Conservation (phyloP, 208 protist genomes). For the Leishmania gerbilli region DNA sequence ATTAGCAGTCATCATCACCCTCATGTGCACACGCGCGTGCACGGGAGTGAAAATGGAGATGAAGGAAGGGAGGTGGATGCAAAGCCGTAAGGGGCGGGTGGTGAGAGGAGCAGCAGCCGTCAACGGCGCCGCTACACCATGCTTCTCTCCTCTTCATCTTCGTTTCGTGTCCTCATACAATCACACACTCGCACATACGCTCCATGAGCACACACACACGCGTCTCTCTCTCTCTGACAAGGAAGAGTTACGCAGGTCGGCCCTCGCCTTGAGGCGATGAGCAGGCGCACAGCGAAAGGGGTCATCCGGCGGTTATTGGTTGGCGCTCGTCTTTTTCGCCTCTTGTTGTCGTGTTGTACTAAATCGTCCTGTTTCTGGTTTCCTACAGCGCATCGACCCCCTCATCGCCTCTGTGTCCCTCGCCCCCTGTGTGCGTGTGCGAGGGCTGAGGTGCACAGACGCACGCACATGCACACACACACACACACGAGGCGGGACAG, state of each 20-base stretch:
- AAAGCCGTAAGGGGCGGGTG: not conserved
- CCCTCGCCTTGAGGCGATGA: not conserved
- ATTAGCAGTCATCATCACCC: not conserved
- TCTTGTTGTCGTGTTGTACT: not conserved
- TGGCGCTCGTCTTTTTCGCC: not conserved
- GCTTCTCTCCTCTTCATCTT: not conserved
- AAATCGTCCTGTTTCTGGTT: not conserved
- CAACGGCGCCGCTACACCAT: not conserved
- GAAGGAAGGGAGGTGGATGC: not conserved
- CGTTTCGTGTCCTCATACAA: not conserved
- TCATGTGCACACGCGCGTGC: not conserved
- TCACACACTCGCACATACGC: not conserved
- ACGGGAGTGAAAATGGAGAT: not conserved
- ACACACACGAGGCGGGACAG: not conserved
- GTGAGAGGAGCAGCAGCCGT: not conserved
- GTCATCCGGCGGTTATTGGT: not conserved
- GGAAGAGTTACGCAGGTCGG: not conserved
- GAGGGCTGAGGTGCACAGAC: no score
- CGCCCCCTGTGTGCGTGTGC: not conserved
- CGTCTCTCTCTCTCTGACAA: not conserved
- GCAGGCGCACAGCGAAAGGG: not conserved
- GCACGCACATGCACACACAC: not conserved
- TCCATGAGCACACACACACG: not conserved
- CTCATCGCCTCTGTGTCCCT: not conserved
- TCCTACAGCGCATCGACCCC: not conserved